Evolutionary conservation across 2,329 filamentous ascomycete genomes (phyloP).

Genomic region (Nemania sp.): DNA sequence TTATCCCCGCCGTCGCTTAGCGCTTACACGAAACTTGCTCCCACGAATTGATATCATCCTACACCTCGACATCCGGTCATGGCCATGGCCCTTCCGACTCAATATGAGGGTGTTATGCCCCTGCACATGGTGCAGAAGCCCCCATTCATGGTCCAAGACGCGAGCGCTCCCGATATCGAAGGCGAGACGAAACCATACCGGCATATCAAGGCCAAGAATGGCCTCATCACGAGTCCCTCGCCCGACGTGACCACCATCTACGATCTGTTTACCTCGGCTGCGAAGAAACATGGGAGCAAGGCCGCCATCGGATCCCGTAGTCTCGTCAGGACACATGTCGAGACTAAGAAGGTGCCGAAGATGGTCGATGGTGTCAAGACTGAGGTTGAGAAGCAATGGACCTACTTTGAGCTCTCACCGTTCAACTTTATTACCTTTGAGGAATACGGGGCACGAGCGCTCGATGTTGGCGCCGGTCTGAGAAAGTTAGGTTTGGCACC

Average conservation of each 20-base stretch:
- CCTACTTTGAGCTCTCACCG: slow-evolving; percentile 80
- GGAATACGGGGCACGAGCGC: slow-evolving; percentile 73
- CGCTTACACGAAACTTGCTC: not conserved
- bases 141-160: slow-evolving; percentile 75
- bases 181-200: slow-evolving; percentile 86
- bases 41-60: not conserved
- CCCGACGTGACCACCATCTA: slow-evolving; percentile 76
- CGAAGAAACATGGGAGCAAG: slow-evolving; percentile 64
- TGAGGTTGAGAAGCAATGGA: slow-evolving; percentile 89
- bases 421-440: slow-evolving; percentile 79
- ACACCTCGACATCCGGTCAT: not conserved
- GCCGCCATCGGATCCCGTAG: slow-evolving; percentile 72
- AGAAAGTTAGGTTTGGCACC: slow-evolving; percentile 72
- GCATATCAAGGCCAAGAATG: slow-evolving; percentile 71
- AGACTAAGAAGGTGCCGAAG: slow-evolving; percentile 90
- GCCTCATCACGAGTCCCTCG: slow-evolving; percentile 67
- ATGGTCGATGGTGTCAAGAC: slow-evolving; percentile 77
- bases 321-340: slow-evolving; percentile 76
- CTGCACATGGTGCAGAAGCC: slow-evolving; percentile 67
- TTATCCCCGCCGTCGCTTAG: not conserved
- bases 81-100: slow-evolving; percentile 37
- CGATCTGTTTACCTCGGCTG: slow-evolving; percentile 75
- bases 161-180: slow-evolving; percentile 68
- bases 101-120: slow-evolving; percentile 51
- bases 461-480: slow-evolving; percentile 73